These are phyloP conservation scores for Dioscorea dumetorum DNA, from an alignment of 106 monocot genomes.

Conservation along the genomic window DNA sequence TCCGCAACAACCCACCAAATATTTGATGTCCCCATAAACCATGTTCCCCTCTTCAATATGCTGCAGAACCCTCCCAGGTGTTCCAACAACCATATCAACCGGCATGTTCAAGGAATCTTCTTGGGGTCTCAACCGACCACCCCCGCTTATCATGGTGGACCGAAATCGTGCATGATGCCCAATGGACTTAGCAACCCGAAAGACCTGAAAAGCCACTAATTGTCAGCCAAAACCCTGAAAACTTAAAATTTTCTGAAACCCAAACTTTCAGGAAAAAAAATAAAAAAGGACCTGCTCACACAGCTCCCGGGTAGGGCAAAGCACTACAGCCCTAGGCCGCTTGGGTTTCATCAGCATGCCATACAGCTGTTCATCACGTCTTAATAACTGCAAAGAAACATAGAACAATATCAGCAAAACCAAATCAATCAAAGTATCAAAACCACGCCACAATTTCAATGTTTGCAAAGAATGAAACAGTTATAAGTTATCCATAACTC, in stretches of 20 bases:
- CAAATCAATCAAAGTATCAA: too few species aligned
- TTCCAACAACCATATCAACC: slow-evolving; percentile 91
- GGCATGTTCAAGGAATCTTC: slow-evolving; percentile 81
- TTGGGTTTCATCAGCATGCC: slow-evolving; percentile 85
- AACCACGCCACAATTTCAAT: too few species aligned
- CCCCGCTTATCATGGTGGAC: slow-evolving; percentile 91
- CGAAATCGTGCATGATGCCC: slow-evolving; percentile 93
- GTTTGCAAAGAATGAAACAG: too few species aligned
- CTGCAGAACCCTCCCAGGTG: slow-evolving; percentile 89
- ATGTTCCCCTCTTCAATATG: slow-evolving; percentile 95
- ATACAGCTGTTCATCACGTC: slow-evolving; percentile 58
- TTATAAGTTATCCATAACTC: too few species aligned
- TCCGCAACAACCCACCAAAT: slow-evolving; percentile 50
- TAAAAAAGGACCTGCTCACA: slow-evolving; percentile 63
- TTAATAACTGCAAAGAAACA: slow-evolving; percentile 44
- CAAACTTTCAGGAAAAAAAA: not conserved
- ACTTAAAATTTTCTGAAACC: not conserved
- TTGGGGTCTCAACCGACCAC: slow-evolving; percentile 79
- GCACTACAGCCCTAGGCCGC: slow-evolving; percentile 87
- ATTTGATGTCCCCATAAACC: slow-evolving; percentile 94
- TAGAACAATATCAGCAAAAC: too few species aligned
- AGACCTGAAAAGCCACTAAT: slow-evolving; percentile 44
- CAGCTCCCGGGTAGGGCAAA: slow-evolving; percentile 95
- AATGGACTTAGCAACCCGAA: slow-evolving; percentile 79
- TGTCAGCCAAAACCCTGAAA: not conserved